Evolutionary conservation across 129 eudicot species (phyloP), one percentile per base, ranked within the genome.

Genomic region (Tanacetum coccineum): DNA sequence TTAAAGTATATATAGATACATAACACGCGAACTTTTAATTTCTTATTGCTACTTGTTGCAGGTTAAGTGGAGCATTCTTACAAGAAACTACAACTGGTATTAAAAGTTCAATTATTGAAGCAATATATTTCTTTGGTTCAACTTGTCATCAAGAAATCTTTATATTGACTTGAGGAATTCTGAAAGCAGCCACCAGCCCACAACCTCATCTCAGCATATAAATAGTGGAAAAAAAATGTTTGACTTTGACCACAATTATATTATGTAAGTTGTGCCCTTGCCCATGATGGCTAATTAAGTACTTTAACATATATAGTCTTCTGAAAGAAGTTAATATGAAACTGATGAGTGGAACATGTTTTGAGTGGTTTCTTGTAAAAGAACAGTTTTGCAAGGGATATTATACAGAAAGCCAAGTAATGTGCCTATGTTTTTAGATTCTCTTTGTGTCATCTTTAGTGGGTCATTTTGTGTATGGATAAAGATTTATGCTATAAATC

Each of bases 161-260:
- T 20, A 54, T 39, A 19, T 67, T 67, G 36, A 53, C 39, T 53
- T 73, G 36, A 28, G 30, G 59, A 58, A 10, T 3, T 70, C 1
- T 64, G 36, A 54, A 25, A 73, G 78, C 71, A 42, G 72, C 66
- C 78, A 22, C 19, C 20, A 49, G 30, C 50, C 72, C 78, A 40
- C 28, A 9, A 49, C 48, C 50, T 47, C 68, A 59, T 47, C 52
- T 36, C 75, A 49, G 15, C 63, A 58, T 9, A 22, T n/a, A 11
- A 3, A 60, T 20, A 60, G 12, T 40, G 17, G 46, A 61, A 49
- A 40, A n/a, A 71, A 53, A 28, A 17, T 12, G 73, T 56, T 66
- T 66, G 72, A 74, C 72, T 64, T 64, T 64, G 28, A 52, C 54
- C 20, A 42, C 45, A 22, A 15, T 14, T 53, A 54, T 42, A 11